These are phyloP conservation scores for Penicillium manginii DNA, from an alignment of 495 filamentous ascomycete genomes.

Conservation along the genomic window DNA sequence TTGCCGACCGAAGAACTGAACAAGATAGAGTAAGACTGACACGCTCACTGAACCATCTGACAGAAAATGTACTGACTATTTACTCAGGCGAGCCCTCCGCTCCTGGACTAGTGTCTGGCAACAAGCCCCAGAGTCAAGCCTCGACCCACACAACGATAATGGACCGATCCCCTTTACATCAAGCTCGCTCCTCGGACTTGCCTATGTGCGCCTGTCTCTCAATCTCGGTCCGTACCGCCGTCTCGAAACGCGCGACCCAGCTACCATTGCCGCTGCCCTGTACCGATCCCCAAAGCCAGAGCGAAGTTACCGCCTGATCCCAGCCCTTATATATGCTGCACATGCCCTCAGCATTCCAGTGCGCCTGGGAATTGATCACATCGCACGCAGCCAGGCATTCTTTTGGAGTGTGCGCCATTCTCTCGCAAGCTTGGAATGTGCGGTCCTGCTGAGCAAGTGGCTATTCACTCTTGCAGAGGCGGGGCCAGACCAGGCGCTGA, in stretches of 20 bases:
- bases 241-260: slow-evolving; percentile 43
- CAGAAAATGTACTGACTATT: not conserved
- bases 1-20: slow-evolving; percentile 44
- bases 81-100: slow-evolving; percentile 39
- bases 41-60: not conserved
- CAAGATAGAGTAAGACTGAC: slow-evolving; percentile 38
- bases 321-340: slow-evolving; percentile 43
- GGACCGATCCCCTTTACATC: slow-evolving; percentile 47
- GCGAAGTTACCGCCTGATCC: slow-evolving; percentile 41
- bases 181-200: slow-evolving; percentile 42
- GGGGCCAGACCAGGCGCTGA: slow-evolving; percentile 33
- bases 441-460: slow-evolving; percentile 53
- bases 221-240: slow-evolving; percentile 43
- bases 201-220: slow-evolving; percentile 43
- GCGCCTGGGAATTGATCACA: slow-evolving; percentile 44
- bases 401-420: slow-evolving; percentile 56
- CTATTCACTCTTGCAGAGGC: slow-evolving; percentile 42
- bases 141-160: slow-evolving; percentile 46
- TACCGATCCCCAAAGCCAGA: slow-evolving; percentile 38
- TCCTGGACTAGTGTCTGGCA: slow-evolving; percentile 49
- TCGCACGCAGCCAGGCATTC: slow-evolving; percentile 50
- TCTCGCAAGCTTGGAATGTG: slow-evolving; percentile 52
- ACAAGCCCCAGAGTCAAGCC: slow-evolving; percentile 46
- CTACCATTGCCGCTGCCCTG: slow-evolving; percentile 36
- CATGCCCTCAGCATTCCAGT: slow-evolving; percentile 47